Percentiles rank a stretch among this genome's conserved stretches.
Evolutionary conservation across 495 filamentous ascomycete species (phyloP).

Genomic region (Daldinia childiae): DNA sequence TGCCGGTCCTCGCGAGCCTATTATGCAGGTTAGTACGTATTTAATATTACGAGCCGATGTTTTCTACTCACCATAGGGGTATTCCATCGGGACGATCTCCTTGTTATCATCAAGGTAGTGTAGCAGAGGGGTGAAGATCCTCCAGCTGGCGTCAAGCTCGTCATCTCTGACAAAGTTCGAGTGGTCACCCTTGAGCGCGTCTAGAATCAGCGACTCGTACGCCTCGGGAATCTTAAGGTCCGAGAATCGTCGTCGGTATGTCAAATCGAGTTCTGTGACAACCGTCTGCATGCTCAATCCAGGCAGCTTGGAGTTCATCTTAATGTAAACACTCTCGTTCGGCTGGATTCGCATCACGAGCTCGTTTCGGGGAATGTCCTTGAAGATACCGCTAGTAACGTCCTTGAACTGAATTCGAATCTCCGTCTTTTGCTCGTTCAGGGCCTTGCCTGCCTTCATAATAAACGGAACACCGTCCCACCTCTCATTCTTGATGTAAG

Average conservation of each 20-base stretch:
- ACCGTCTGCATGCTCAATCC: slow-evolving; percentile 99
- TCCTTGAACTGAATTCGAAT: slow-evolving; percentile 99
- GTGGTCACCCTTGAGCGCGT: slow-evolving; percentile 98
- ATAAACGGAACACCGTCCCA: slow-evolving; percentile 99
- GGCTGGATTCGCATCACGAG: slow-evolving; percentile 99
- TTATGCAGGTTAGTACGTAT: slow-evolving; percentile 21
- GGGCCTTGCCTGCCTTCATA: slow-evolving; percentile 97
- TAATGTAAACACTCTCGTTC: slow-evolving; percentile 99
- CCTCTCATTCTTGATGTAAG: slow-evolving; percentile 98
- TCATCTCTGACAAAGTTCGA: slow-evolving; percentile 99
- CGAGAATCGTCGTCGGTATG: slow-evolving; percentile 97
- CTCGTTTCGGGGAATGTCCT: slow-evolving; percentile 99
- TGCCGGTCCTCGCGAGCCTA: slow-evolving; percentile 94
- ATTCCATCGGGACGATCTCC: slow-evolving; percentile 99
- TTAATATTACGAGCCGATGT: not conserved
- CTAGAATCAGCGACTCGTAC: slow-evolving; percentile 96
- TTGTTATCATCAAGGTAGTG: slow-evolving; percentile 99
- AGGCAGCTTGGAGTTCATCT: slow-evolving; percentile 99
- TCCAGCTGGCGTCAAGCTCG: slow-evolving; percentile 97
- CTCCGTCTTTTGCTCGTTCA: slow-evolving; percentile 99
- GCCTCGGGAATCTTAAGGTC: slow-evolving; percentile 99
- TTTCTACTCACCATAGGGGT: slow-evolving; percentile 89
- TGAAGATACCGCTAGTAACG: slow-evolving; percentile 99
- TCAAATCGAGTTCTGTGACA: slow-evolving; percentile 97
- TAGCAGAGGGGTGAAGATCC: slow-evolving; percentile 95